Conservation (phyloP, 441 rosid genomes). For the Iberis amara region DNA sequence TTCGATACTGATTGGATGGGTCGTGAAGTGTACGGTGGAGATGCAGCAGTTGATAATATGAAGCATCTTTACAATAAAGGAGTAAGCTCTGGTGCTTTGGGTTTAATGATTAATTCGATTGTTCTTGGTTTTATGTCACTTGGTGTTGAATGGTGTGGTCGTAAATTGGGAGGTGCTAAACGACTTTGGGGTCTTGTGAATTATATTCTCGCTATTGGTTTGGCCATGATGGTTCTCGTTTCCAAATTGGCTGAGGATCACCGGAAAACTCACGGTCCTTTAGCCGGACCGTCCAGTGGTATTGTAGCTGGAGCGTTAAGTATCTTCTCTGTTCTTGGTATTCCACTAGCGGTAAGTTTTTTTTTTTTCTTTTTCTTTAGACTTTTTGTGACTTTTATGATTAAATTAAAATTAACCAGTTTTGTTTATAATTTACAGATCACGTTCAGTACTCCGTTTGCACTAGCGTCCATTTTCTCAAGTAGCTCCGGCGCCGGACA, state of each 20-base stretch:
- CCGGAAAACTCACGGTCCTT: slow-evolving; percentile 4
- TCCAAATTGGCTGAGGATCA: slow-evolving; percentile 53
- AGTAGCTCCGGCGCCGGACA: slow-evolving; percentile 63
- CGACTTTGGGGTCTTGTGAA: slow-evolving; percentile 71
- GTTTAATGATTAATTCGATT: slow-evolving; percentile 63
- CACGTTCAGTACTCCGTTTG: slow-evolving; percentile 75
- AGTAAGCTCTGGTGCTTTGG: slow-evolving; percentile 64
- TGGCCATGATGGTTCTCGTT: slow-evolving; percentile 43
- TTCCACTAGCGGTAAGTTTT: slow-evolving; percentile 65
- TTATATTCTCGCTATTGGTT: slow-evolving; percentile 42
- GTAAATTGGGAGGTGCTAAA: slow-evolving; percentile 51
- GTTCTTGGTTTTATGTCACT: slow-evolving; percentile 50
- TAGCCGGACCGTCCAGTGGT: slow-evolving; percentile 34
- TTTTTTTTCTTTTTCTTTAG: neutral
- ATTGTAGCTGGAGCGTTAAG: slow-evolving; percentile 45
- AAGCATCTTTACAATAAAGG: slow-evolving; percentile 47
- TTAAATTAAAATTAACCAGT: neutral
- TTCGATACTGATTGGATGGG: slow-evolving; percentile 97
- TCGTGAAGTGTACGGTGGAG: slow-evolving; percentile 72
- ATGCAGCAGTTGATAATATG: slow-evolving; percentile 24
- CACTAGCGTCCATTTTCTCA: slow-evolving; percentile 78
- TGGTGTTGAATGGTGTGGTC: slow-evolving; percentile 37
- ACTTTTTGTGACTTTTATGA: neutral
- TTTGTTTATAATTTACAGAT: slow-evolving; percentile 41
- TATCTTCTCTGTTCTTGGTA: slow-evolving; percentile 57